A percentile compares a stretch with the other conserved stretches of the same genome.
phyloP scores from a whole-genome alignment of 257 asterid genomes.

The Rhazya stricta region DNA sequence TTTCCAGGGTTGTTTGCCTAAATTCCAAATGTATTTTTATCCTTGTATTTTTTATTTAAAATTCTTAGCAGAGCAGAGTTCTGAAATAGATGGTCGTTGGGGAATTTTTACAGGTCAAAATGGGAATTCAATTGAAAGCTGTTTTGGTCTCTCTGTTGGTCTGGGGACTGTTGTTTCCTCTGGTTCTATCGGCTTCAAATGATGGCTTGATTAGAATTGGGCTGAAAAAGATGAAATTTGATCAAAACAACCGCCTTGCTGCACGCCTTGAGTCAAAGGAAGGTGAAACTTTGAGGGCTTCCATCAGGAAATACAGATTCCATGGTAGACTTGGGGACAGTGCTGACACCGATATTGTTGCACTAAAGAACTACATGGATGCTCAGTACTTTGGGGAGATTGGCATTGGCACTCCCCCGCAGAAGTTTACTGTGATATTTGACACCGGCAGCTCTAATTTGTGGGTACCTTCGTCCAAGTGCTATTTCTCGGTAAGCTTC shows the following conservation, averaged over 20 bases:
- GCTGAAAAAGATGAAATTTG: constrained; percentile 68
- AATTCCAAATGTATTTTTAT: no score
- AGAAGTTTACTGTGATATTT: constrained; percentile 85
- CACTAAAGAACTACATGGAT: constrained; percentile 85
- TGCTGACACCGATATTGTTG: constrained; percentile 67
- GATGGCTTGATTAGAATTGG: constrained; percentile 80
- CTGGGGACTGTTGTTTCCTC: constrained; percentile 48
- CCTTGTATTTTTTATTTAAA: not conserved
- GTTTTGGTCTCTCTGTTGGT: constrained; percentile 38
- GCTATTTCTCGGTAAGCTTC: constrained; percentile 80
- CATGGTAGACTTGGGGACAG: constrained; percentile 49
- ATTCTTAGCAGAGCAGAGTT: not conserved
- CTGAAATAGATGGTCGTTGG: not conserved
- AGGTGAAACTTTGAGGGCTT: constrained; percentile 48
- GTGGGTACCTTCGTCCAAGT: constrained; percentile 94
- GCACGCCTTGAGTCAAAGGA: constrained; percentile 65
- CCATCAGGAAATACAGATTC: constrained; percentile 52
- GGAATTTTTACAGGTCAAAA: constrained; percentile 37
- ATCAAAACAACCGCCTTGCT: constrained; percentile 69
- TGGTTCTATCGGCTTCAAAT: constrained; percentile 53
- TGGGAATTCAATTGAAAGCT: constrained; percentile 43
- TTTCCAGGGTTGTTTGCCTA: no score
- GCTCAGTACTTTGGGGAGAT: constrained; percentile 97
- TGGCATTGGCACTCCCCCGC: constrained; percentile 82
- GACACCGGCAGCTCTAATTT: constrained; percentile 96